These are phyloP conservation scores for Lactarius indigo DNA, from an alignment of 768 basidiomycete species.

Conservation along the genomic window DNA sequence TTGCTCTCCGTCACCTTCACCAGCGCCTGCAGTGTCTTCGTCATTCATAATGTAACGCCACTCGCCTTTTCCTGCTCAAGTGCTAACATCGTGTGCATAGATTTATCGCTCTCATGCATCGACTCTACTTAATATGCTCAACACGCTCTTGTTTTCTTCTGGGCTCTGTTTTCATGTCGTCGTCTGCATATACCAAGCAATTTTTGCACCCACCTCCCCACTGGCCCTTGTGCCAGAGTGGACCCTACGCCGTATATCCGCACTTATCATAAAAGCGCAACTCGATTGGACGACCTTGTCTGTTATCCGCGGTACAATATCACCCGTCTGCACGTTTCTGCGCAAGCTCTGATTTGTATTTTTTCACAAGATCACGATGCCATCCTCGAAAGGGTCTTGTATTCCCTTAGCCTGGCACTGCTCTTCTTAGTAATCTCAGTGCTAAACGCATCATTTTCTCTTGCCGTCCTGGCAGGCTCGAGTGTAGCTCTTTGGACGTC, in stretches of 20 bases:
- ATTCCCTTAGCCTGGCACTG: constrained; percentile 27
- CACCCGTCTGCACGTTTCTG: neutral
- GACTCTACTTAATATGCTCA: constrained; percentile 13
- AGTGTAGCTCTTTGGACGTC: constrained; percentile 28
- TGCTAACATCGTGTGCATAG: constrained; percentile 18
- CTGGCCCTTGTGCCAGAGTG: constrained; percentile 20
- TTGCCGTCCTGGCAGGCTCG: constrained; percentile 26
- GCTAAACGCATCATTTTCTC: constrained; percentile 12
- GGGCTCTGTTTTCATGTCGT: constrained; percentile 29
- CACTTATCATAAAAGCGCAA: neutral
- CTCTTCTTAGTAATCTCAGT: constrained; percentile 25
- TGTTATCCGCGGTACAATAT: constrained; percentile 15
- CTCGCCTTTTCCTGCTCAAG: neutral
- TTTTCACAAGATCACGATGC: constrained; percentile 33
- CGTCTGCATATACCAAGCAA: constrained; percentile 16
- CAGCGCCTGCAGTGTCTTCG: constrained; percentile 11
- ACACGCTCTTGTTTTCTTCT: constrained; percentile 25
- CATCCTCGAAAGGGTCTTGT: constrained; percentile 29
- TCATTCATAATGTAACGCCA: constrained; percentile 9
- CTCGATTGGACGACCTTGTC: constrained; percentile 19
- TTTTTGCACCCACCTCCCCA: constrained; percentile 1
- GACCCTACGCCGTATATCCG: constrained; percentile 29
- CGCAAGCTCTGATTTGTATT: neutral
- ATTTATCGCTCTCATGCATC: constrained; percentile 22
- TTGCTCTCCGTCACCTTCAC: constrained; percentile 16